Conservation (phyloP, 805 yeast species). For the Myxozyma vanderwaltii region DNA sequence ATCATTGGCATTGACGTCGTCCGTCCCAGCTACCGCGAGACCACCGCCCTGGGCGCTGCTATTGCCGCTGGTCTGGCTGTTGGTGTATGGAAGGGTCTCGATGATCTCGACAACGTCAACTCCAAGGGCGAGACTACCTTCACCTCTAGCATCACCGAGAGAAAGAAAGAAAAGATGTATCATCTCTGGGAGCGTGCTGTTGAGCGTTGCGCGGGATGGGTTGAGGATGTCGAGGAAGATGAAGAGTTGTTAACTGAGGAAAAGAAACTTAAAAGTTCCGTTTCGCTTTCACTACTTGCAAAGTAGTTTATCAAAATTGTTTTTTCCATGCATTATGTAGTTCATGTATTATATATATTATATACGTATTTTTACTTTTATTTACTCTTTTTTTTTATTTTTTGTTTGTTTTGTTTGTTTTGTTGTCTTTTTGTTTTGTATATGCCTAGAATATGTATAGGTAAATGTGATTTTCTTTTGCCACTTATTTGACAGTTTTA, state of each 20-base stretch:
- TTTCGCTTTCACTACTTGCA: neutral
- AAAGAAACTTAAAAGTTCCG: slow-evolving; percentile 13
- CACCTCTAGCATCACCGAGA: slow-evolving; percentile 41
- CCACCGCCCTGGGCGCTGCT: slow-evolving; percentile 95
- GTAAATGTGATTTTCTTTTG: neutral
- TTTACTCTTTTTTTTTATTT: neutral
- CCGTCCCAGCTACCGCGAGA: slow-evolving; percentile 81
- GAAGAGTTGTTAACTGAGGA: slow-evolving; percentile 18
- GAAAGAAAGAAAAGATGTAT: slow-evolving; percentile 65
- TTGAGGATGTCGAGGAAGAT: slow-evolving; percentile 40
- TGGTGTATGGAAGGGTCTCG: slow-evolving; percentile 70
- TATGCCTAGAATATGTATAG: neutral
- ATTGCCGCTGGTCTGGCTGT: slow-evolving; percentile 88
- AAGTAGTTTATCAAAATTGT: no score
- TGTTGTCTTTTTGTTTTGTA: neutral
- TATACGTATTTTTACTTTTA: neutral
- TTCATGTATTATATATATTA: no score
- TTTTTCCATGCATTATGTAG: no score
- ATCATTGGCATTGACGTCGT: slow-evolving; percentile 83
- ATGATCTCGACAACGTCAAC: slow-evolving; percentile 54
- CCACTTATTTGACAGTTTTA: no score
- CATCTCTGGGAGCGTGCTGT: slow-evolving; percentile 83
- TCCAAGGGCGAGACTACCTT: slow-evolving; percentile 39
- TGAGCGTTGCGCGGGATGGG: slow-evolving; percentile 81
- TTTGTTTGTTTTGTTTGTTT: neutral